Base-by-base conservation (phyloP, 805 yeast species). In the Sungouiozyma intestinalis region DNA sequence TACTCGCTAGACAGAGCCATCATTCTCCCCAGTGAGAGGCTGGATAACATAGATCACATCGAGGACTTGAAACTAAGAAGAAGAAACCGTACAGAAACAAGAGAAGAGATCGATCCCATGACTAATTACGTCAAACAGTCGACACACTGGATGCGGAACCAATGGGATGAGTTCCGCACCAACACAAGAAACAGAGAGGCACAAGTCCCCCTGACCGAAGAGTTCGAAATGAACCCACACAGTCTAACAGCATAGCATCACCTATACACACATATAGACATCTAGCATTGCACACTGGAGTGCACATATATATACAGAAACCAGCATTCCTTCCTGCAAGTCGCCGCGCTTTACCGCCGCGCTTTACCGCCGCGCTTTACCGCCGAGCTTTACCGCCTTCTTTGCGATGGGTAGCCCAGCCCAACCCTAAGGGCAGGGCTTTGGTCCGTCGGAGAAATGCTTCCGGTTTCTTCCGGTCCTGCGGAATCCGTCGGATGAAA, bases 1-100 rank as follows among this genome's bases (percentile, higher is more conserved):
- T 87, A 90, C 57, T 69, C 88, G 0, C 73, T 92, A 44, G 98
- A 92, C 63, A 77, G 98, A 58, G 97, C 98, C 32, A 83, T 92
- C 49, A 79, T 90, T 71, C 61, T 90, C 40, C 90, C 94, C 6
- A 75, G 81, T 41, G 81, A 78, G 14, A 73, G 75, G 46, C 69
- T 81, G 73, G 72, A 73, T 20, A 63, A 68, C 51, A 67, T 82
- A 51, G 92, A 82, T 61, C 68, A 65, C 45, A 64, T 73, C 11
- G 83, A 79, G 60, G 81, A 52, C 17, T 27, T 51, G 37, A 50
- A 52, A 32, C 40, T 53, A 38, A 45, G 48, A 38, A 50, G 43
- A 38, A 45, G 50, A 35, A 38, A 36, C 6, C 33, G 21, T 16
- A 27, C 42, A 21, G 35, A 41, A 38, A 20, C 39, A 16, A 31